Percentiles rank a stretch among this genome's conserved stretches.
Evolutionary conservation across 805 yeast genomes (phyloP).

Genomic region (Limtongia smithiae): DNA sequence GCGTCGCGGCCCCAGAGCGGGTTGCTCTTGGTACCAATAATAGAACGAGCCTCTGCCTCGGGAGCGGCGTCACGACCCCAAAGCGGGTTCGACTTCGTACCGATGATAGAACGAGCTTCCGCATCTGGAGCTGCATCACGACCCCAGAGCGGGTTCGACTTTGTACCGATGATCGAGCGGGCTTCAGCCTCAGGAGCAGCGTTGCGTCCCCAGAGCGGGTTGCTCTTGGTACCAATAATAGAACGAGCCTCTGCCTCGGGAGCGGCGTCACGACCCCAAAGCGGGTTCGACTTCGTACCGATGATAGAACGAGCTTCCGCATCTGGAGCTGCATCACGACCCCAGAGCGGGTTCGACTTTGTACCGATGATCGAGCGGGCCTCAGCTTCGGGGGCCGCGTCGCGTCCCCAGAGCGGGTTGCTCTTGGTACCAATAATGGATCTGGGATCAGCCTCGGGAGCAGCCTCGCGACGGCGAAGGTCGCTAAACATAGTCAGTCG

Average conservation of each 20-base stretch:
- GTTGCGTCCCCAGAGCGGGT: slow-evolving; percentile 10
- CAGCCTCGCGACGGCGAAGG: slow-evolving; percentile 11
- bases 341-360: not conserved
- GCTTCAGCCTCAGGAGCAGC: slow-evolving; percentile 15
- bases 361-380: not conserved
- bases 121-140: slow-evolving; percentile 9
- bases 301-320: slow-evolving; percentile 3
- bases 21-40: not conserved
- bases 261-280: slow-evolving; percentile 21
- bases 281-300: slow-evolving; percentile 9
- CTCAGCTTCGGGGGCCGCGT: slow-evolving; percentile 18
- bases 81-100: slow-evolving; percentile 1
- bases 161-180: not conserved
- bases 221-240: slow-evolving; percentile 7
- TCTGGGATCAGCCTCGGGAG: slow-evolving; percentile 12
- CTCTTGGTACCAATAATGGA: slow-evolving; percentile 1
- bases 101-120: slow-evolving; percentile 3
- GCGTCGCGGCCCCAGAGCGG: slow-evolving; percentile 8
- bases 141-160: not conserved
- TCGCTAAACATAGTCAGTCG: not conserved
- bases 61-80: slow-evolving; percentile 7
- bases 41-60: slow-evolving; percentile 6
- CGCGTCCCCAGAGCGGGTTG: slow-evolving; percentile 18
- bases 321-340: slow-evolving; percentile 2
- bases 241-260: slow-evolving; percentile 15